A percentile compares a stretch with the other conserved stretches of the same genome.
phyloP scores from a whole-genome alignment of 1,139 yeast species.

The Pneumocystis oryctolagi region DNA sequence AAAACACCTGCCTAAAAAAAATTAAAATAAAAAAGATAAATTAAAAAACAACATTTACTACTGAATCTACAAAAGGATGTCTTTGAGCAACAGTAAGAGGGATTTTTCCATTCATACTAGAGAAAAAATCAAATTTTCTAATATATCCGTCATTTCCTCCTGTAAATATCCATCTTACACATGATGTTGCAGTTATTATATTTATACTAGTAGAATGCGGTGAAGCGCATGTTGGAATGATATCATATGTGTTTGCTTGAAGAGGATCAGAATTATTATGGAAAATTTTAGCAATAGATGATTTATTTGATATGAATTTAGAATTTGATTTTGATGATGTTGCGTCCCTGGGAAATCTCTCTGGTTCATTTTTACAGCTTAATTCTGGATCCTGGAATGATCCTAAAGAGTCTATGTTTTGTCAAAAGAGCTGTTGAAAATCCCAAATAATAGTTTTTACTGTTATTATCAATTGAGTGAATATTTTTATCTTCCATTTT shows the following conservation, averaged over 20 bases:
- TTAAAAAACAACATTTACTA: constrained; percentile 31
- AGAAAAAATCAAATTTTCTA: constrained; percentile 72
- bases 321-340: background rate
- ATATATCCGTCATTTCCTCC: constrained; percentile 97
- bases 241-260: constrained; percentile 22
- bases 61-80: constrained; percentile 75
- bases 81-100: constrained; percentile 84
- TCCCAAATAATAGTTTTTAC: constrained; percentile 13
- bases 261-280: background rate
- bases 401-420: constrained; percentile 10
- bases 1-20: constrained; percentile 53
- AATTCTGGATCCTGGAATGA: constrained; percentile 3
- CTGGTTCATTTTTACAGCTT: background rate
- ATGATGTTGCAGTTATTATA: constrained; percentile 62
- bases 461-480: constrained; percentile 13
- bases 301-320: background rate
- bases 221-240: constrained; percentile 31
- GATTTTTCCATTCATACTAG: constrained; percentile 76
- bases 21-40: constrained; percentile 3
- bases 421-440: constrained; percentile 13
- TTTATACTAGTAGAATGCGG: constrained; percentile 38
- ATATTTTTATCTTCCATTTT: constrained; percentile 16
- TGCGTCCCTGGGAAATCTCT: background rate
- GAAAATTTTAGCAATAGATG: constrained; percentile 1
- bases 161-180: constrained; percentile 75